Conservation (phyloP, 345 rosid genomes). For the Populus alba region DNA sequence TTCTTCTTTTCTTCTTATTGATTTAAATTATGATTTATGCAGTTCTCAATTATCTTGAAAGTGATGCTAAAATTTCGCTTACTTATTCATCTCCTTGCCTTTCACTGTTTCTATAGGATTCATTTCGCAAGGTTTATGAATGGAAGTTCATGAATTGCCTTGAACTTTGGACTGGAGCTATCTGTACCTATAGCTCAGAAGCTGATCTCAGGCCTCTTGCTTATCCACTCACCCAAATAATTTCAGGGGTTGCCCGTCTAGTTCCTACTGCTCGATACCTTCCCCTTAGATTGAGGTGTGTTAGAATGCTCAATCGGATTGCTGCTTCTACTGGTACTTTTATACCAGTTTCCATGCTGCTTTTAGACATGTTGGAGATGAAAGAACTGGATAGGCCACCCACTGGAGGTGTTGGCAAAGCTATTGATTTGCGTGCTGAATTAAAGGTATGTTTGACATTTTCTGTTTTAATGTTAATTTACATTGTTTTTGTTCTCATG, state of each 20-base stretch:
- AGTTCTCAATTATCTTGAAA: not conserved
- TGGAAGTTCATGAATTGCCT: conserved; percentile 96
- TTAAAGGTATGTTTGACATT: conserved; percentile 54
- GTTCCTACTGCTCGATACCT: conserved; percentile 92
- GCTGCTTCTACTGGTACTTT: conserved; percentile 71
- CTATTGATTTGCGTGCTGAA: conserved; percentile 66
- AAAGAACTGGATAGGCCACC: conserved; percentile 82
- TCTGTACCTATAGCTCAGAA: conserved; percentile 66
- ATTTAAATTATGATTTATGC: not conserved
- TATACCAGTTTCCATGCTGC: conserved; percentile 86
- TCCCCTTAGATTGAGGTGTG: conserved; percentile 88
- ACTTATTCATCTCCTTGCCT: not conserved
- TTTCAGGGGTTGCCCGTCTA: conserved; percentile 82
- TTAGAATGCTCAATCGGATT: conserved; percentile 85
- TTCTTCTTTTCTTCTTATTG: not conserved
- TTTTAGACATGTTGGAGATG: conserved; percentile 97
- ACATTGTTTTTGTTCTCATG: not conserved
- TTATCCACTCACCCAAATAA: conserved; percentile 84
- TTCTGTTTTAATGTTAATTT: not conserved
- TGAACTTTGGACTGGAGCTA: conserved; percentile 97
- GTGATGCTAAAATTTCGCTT: not conserved
- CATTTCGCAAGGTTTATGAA: conserved; percentile 87
- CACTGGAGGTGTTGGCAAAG: conserved; percentile 84
- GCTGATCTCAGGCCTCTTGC: conserved; percentile 82
- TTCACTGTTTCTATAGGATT: conserved; percentile 47